Evolutionary conservation across 2,329 filamentous ascomycete genomes (phyloP), one percentile per base, ranked within the genome.

Genomic region (Cercospora zeae-maydis): DNA sequence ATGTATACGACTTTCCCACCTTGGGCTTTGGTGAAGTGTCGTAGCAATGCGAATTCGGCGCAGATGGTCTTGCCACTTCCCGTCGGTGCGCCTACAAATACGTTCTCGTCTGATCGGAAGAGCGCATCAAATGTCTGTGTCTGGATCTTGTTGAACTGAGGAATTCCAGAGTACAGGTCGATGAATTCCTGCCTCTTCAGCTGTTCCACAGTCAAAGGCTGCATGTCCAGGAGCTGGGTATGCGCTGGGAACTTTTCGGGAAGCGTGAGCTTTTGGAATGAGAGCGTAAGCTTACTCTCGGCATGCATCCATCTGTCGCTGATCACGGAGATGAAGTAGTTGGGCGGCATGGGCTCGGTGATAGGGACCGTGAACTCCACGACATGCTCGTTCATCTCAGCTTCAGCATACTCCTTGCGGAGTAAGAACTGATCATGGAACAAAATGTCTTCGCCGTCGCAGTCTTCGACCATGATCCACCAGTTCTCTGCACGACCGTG

Each of bases 231-330:
- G 49, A 98, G 83, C 65, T 91, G 92, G 0, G 95, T 99, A 74
- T 96, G 93, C 42, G 95, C 88, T 31, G 93, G 93, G 76, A 99
- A 99, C 73, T 95, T 95, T 76, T 97, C 93, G 0, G 95, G 95
- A 4, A 99, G 83, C 47, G 96, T 90, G 30, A 99, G 83, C 75
- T 97, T 97, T 75, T 96, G 90, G 80, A 99, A 98, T 0, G 93
- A 93, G 1, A 99, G 89, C 0, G 93, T 89, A 59, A 99, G 81
- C 74, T 93, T 92, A 1, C 93, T 96, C 79, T 99, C 93, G 0
- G 93, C 92, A 75, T 96, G 92, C 92, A 99, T 97, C 95, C 95
- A 99, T 69, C 95, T 85, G 76, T 99, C 95, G 3, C 93, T 98
- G 19, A 97, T 80, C 39, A 99, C 86, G 0, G 92, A 95, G 71